Conservation (phyloP, 768 basidiomycete genomes). For the Epithele typhae region DNA sequence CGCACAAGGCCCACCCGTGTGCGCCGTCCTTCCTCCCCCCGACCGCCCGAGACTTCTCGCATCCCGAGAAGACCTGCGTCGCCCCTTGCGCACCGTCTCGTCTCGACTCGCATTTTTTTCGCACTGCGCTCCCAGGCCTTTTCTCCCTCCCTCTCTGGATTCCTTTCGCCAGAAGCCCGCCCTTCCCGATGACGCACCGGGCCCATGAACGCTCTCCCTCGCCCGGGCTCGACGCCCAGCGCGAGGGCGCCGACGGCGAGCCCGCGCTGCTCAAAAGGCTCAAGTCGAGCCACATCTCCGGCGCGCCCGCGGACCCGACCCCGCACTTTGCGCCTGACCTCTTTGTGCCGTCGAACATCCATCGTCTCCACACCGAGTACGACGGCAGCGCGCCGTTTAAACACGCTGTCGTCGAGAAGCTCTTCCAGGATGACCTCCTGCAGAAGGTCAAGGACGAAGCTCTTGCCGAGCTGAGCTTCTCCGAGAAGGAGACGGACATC, state of each 20-base stretch:
- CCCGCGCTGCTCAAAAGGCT: constrained; percentile 32
- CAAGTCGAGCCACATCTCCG: constrained; percentile 34
- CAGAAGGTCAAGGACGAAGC: constrained; percentile 82
- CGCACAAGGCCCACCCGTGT: too few relatives aligned
- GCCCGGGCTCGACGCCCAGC: constrained; percentile 24
- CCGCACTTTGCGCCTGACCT: constrained; percentile 47
- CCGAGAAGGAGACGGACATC: constrained; percentile 97
- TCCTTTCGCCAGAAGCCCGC: background rate
- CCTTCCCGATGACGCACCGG: constrained; percentile 34
- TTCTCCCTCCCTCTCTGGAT: too few relatives aligned
- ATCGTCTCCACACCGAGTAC: constrained; percentile 55
- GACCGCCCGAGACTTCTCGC: too few relatives aligned
- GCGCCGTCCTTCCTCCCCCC: too few relatives aligned
- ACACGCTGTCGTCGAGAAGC: constrained; percentile 72
- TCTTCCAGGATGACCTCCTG: constrained; percentile 83
- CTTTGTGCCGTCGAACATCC: constrained; percentile 53
- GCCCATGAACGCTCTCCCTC: constrained; percentile 45
- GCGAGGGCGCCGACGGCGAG: constrained; percentile 22
- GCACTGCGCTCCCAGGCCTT: background rate
- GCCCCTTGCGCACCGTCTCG: too few relatives aligned
- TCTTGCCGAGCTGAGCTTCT: constrained; percentile 70
- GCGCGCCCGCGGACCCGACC: constrained; percentile 22
- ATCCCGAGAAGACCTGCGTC: too few relatives aligned
- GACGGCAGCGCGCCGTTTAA: constrained; percentile 65
- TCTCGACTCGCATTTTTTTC: background rate